Conservation (phyloP, 441 rosid genomes). For the Metrosideros polymorpha region DNA sequence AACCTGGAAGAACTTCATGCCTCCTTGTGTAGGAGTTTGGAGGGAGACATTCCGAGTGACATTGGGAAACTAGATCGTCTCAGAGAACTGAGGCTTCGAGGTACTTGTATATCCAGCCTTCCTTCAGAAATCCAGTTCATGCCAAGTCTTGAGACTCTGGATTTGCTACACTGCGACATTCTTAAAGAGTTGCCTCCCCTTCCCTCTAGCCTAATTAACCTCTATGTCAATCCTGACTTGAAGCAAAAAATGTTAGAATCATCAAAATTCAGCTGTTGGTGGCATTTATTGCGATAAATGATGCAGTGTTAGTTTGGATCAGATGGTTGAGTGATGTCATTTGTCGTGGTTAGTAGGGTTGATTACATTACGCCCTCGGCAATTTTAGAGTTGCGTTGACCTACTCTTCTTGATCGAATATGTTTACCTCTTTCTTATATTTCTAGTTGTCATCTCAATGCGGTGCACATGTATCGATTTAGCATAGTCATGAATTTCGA, state of each 20-base stretch:
- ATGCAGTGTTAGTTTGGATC: neutral
- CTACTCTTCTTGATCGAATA: neutral
- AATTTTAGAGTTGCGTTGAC: too few relatives aligned
- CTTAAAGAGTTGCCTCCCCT: neutral
- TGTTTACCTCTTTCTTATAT: neutral
- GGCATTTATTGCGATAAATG: neutral
- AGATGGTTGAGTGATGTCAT: neutral
- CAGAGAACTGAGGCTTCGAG: neutral
- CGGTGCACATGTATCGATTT: neutral
- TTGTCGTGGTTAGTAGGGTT: neutral
- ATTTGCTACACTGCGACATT: neutral
- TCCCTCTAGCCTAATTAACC: neutral
- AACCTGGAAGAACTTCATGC: neutral
- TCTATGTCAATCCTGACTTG: neutral
- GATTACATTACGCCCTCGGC: neutral
- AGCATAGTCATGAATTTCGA: neutral
- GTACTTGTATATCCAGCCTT: neutral
- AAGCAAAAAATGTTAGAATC: neutral
- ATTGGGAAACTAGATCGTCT: accelerated
- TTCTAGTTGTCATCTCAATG: neutral
- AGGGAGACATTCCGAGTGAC: neutral
- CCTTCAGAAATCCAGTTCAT: neutral
- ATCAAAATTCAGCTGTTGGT: neutral
- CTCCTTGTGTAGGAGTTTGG: neutral
- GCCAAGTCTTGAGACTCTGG: neutral